Evolutionary conservation across 2,329 filamentous ascomycete genomes (phyloP).

Genomic region (Colletotrichum lindemuthianum): DNA sequence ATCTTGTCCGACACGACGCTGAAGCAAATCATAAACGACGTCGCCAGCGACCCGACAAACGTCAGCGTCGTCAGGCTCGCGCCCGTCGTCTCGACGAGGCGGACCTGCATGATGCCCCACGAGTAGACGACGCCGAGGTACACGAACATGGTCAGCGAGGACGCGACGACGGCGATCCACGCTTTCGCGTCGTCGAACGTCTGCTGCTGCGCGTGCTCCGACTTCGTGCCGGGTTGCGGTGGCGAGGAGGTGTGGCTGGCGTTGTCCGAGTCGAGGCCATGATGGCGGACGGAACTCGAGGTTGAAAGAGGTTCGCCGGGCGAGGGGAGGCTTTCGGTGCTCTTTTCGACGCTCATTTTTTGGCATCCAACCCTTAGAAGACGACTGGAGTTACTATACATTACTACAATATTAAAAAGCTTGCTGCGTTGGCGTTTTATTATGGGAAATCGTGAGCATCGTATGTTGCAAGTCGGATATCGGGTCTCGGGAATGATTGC

Average conservation of each 20-base stretch:
- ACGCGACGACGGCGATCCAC: constrained; percentile 42
- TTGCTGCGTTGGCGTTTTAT: neutral
- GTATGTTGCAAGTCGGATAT: constrained; percentile 29
- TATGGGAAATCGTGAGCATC: constrained; percentile 2
- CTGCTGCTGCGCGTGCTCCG: neutral
- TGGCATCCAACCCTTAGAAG: neutral
- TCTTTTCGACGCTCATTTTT: constrained; percentile 29
- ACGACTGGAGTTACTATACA: neutral
- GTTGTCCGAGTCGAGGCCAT: neutral
- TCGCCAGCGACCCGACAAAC: constrained; percentile 42
- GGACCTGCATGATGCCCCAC: constrained; percentile 42
- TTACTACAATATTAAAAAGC: neutral
- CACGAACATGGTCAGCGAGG: constrained; percentile 40
- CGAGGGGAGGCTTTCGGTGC: neutral
- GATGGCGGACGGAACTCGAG: neutral
- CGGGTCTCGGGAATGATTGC: constrained; percentile 16
- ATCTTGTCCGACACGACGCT: constrained; percentile 40
- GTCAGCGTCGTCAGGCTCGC: constrained; percentile 41
- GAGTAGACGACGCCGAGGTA: constrained; percentile 44
- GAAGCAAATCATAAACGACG: constrained; percentile 43
- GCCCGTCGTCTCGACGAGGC: constrained; percentile 37
- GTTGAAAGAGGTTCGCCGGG: neutral
- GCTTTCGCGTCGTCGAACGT: constrained; percentile 26
- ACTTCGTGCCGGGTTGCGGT: neutral
- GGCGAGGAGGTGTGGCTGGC: neutral